These are phyloP conservation scores for Boehmeria nivea DNA, from an alignment of 306 rosid genomes.

Conservation along the genomic window DNA sequence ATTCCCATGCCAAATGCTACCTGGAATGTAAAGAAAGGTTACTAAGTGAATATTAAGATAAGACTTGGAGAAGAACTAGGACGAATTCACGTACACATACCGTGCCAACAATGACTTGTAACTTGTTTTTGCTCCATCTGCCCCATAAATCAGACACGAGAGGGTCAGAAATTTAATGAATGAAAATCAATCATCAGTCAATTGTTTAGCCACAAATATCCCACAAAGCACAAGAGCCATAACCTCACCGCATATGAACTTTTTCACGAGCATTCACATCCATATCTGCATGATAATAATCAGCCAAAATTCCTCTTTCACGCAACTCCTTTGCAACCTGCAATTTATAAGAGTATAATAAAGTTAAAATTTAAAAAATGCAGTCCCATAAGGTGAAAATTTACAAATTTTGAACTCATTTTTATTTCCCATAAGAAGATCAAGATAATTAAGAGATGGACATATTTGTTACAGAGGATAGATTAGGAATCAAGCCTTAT, in stretches of 20 bases:
- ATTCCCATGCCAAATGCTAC: slow-evolving; percentile 99
- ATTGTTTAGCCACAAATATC: not conserved
- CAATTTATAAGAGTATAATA: slow-evolving; percentile 20
- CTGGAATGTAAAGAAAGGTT: slow-evolving; percentile 42
- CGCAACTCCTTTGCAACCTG: slow-evolving; percentile 88
- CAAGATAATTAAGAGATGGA: not conserved
- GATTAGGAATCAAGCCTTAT: not conserved
- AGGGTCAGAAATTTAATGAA: too few relatives aligned
- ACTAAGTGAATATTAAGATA: slow-evolving; percentile 1
- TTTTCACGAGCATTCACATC: slow-evolving; percentile 70
- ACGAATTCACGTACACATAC: slow-evolving; percentile 42
- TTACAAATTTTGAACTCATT: too few relatives aligned
- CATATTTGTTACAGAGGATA: not conserved
- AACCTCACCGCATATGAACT: slow-evolving; percentile 77
- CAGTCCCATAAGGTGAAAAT: not conserved
- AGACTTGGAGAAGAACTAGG: not conserved
- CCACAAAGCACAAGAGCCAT: not conserved
- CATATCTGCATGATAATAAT: slow-evolving; percentile 92
- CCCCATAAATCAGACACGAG: slow-evolving; percentile 10
- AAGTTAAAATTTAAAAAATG: slow-evolving; percentile 1
- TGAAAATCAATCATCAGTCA: not conserved
- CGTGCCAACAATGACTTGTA: slow-evolving; percentile 89
- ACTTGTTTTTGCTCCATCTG: slow-evolving; percentile 88
- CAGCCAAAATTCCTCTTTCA: slow-evolving; percentile 76
- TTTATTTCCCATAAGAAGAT: too few relatives aligned